Conservation (phyloP, 177 flowering plant species). For the Telopea speciosissima region DNA sequence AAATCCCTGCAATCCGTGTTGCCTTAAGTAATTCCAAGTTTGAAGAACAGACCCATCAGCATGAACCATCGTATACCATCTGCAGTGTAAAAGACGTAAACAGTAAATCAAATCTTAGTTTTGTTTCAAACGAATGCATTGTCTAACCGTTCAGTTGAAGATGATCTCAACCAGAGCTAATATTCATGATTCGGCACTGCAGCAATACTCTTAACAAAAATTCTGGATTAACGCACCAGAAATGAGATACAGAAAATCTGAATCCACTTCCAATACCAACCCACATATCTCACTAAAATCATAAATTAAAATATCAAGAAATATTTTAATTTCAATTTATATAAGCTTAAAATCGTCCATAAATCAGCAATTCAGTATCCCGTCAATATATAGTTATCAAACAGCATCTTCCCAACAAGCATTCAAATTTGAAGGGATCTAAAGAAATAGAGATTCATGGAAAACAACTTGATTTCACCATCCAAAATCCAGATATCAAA, state of each 20-base stretch:
- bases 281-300: too few relatives aligned
- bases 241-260: too few relatives aligned
- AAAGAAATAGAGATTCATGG: background rate
- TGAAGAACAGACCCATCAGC: slow-evolving; percentile 81
- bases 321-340: background rate
- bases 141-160: background rate
- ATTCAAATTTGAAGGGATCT: background rate
- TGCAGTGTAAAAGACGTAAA: slow-evolving; percentile 22
- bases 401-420: background rate
- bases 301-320: background rate
- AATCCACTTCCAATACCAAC: too few relatives aligned
- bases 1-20: slow-evolving; percentile 66
- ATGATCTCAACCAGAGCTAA: background rate
- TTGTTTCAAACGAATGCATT: background rate
- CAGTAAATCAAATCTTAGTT: background rate
- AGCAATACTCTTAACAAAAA: too few relatives aligned
- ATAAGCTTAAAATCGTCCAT: background rate
- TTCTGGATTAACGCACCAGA: too few relatives aligned
- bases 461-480: background rate
- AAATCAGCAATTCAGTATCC: too few relatives aligned
- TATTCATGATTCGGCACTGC: too few relatives aligned
- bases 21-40: slow-evolving; percentile 54
- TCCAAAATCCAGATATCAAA: background rate
- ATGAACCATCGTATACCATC: slow-evolving; percentile 98
- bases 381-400: too few relatives aligned